Conservation (phyloP, 2,329 filamentous ascomycete species). For the Thielaviopsis ethacetica region DNA sequence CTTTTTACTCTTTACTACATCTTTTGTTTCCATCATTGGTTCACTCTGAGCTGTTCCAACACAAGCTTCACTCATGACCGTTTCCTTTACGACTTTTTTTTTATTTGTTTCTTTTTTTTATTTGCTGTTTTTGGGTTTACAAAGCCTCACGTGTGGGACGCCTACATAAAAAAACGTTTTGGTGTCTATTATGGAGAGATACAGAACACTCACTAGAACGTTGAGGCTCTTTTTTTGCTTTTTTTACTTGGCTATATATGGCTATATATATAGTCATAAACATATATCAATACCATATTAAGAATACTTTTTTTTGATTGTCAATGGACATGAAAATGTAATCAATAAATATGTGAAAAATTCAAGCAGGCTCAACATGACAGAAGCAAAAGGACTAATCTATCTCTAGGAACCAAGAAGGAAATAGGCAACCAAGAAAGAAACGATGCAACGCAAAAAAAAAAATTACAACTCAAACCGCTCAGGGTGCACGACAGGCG, state of each 20-base stretch:
- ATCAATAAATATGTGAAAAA: background rate
- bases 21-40: constrained; percentile 3
- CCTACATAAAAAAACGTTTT: constrained; percentile 10
- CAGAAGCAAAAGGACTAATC: background rate
- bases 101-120: background rate
- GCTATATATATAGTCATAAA: too few species aligned
- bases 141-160: constrained; percentile 5
- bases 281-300: background rate
- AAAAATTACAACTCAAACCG: constrained; percentile 38
- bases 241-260: background rate
- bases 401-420: background rate
- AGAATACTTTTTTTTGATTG: background rate
- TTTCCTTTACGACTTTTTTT: background rate
- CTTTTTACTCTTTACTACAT: background rate
- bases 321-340: background rate
- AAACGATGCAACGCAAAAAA: background rate
- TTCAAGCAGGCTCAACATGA: background rate
- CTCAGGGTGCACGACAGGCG: constrained; percentile 71
- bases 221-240: background rate
- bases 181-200: constrained; percentile 12
- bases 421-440: background rate
- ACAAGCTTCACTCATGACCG: constrained; percentile 9
- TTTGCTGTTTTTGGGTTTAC: background rate
- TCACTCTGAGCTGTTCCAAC: constrained; percentile 10
- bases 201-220: constrained; percentile 12